Evolutionary conservation across 805 yeast species (phyloP).

Genomic region (Wickerhamiella vanderwaltii): DNA sequence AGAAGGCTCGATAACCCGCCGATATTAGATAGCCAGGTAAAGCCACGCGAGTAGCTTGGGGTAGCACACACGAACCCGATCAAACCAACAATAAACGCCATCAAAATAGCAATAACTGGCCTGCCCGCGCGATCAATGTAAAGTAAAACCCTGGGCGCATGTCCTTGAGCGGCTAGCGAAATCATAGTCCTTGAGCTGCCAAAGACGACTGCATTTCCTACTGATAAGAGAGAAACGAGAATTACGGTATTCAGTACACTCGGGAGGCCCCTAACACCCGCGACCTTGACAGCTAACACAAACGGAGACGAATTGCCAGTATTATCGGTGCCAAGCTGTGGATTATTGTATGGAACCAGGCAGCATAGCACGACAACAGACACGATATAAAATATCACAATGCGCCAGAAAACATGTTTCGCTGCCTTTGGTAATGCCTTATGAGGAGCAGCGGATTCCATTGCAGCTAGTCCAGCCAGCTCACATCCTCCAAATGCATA

Average conservation of each 20-base stretch:
- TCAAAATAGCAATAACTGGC: conserved; percentile 53
- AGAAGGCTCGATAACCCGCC: conserved; percentile 65
- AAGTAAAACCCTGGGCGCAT: conserved; percentile 48
- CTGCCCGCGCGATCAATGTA: conserved; percentile 70
- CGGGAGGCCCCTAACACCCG: conserved; percentile 55
- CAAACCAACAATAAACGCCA: conserved; percentile 39
- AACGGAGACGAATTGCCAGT: conserved; percentile 63
- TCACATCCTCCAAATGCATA: conserved; percentile 70
- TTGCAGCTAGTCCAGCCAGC: conserved; percentile 62
- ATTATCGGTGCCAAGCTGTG: conserved; percentile 38
- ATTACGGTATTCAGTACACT: conserved; percentile 61
- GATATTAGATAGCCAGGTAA: conserved; percentile 65
- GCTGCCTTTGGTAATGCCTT: conserved; percentile 57
- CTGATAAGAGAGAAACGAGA: conserved; percentile 55
- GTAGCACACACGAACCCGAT: conserved; percentile 55
- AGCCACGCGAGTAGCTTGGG: conserved; percentile 37
- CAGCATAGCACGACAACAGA: conserved; percentile 48
- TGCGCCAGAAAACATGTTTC: conserved; percentile 77
- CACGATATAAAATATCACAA: conserved; percentile 54
- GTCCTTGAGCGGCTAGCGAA: conserved; percentile 52
- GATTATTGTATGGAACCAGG: conserved; percentile 53
- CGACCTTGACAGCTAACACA: conserved; percentile 57
- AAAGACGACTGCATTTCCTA: conserved; percentile 60
- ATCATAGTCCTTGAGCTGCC: conserved; percentile 63
- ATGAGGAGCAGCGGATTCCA: conserved; percentile 61